phyloP scores from a whole-genome alignment of 2,329 filamentous ascomycete genomes.

The Periconia digitata region DNA sequence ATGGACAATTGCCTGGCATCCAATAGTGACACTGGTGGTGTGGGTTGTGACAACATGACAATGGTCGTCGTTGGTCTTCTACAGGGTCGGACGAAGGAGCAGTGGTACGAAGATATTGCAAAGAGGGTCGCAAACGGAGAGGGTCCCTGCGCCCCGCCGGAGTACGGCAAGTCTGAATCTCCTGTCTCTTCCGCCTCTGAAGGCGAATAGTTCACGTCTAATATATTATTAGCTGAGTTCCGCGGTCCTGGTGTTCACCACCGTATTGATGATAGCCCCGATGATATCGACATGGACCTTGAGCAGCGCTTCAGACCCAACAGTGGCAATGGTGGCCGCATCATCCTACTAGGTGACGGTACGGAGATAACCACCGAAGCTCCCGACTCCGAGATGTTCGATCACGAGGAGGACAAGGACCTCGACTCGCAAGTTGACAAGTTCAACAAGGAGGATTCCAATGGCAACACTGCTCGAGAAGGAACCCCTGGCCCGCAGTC shows the following conservation, averaged over 20 bases:
- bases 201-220: slow-evolving; percentile 40
- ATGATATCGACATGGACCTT: slow-evolving; percentile 72
- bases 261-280: slow-evolving; percentile 52
- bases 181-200: slow-evolving; percentile 37
- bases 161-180: slow-evolving; percentile 85
- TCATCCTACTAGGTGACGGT: slow-evolving; percentile 94
- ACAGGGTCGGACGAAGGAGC: slow-evolving; percentile 88
- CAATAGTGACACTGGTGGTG: slow-evolving; percentile 95
- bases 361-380: slow-evolving; percentile 88
- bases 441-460: slow-evolving; percentile 40
- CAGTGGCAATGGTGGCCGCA: slow-evolving; percentile 67
- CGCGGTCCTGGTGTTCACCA: slow-evolving; percentile 54
- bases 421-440: slow-evolving; percentile 81
- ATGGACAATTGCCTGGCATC: slow-evolving; percentile 99
- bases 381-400: slow-evolving; percentile 91
- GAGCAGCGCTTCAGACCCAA: slow-evolving; percentile 69
- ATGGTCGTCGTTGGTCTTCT: slow-evolving; percentile 90
- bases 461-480: slow-evolving; percentile 23
- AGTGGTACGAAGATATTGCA: slow-evolving; percentile 97
- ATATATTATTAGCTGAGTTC: slow-evolving; percentile 50
- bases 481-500: slow-evolving; percentile 28
- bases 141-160: slow-evolving; percentile 95
- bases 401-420: slow-evolving; percentile 83
- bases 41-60: slow-evolving; percentile 99
- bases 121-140: slow-evolving; percentile 94